Evolutionary conservation across 495 filamentous ascomycete species (phyloP), one percentile per base, ranked within the genome.

Genomic region (Collariella sp.): DNA sequence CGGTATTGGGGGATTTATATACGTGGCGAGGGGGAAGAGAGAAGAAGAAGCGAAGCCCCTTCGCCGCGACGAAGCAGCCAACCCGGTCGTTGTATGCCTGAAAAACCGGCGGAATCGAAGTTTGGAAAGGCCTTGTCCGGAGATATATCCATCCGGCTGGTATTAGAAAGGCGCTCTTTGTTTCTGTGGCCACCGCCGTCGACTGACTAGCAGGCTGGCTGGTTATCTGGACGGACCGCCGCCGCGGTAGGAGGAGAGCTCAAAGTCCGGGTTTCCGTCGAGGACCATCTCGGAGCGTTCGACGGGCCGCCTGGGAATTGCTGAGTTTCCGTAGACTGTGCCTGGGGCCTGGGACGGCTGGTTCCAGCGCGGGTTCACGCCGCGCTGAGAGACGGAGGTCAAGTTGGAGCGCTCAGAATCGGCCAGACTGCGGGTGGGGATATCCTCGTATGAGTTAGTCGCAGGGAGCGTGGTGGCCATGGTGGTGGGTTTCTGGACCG

Each of bases 321-420:
- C 54, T 13, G 41, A 35, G 34, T 29, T 35, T 49, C 50, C 59
- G 36, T 51, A 58, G 26, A 22, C 47, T 47, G 5, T 9, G 26
- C 50, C 65, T 52, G 20, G 63, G n/a, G 73, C 66, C 34, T 23
- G 38, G 52, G 76, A 68, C 15, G 69, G 63, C 23, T 71, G 62
- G 71, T 87, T 68, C 89, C 90, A 95, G 31, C 83, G 81, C 4
- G 90, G 90, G 65, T 95, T 96, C 18, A 93, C 70, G n/a, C 85
- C 83, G 23, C 90, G 78, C 70, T 95, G 87, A 0, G 83, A 88
- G 38, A 96, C 83, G 22, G 84, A 88, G 12, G 90, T 95, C 72
- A 91, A 95, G 54, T 84, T 83, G 52, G 83, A 87, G 29, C 79
- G 74, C 55, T 91, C 87, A 54, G 83, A 88, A 59, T 84, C 80